Evolutionary conservation across 2,329 filamentous ascomycete genomes (phyloP).

Genomic region (Microsporum ferrugineum): DNA sequence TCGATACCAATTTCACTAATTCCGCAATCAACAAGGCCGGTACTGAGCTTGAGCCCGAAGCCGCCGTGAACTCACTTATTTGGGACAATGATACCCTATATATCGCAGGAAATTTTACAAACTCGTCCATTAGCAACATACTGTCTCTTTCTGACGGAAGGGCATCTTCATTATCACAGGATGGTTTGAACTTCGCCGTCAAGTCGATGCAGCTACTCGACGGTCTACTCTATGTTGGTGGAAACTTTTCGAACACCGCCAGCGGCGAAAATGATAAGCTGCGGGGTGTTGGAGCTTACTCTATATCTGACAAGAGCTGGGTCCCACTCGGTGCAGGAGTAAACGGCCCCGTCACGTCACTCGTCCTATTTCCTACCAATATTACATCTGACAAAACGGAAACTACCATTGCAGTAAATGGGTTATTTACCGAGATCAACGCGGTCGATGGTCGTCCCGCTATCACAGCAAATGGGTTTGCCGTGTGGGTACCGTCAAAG

Average conservation of each 20-base stretch:
- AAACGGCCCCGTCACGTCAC: slow-evolving; percentile 60
- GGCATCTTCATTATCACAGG: slow-evolving; percentile 50
- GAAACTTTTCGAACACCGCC: slow-evolving; percentile 66
- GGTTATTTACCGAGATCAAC: slow-evolving; percentile 63
- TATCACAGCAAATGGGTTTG: slow-evolving; percentile 60
- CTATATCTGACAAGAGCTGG: slow-evolving; percentile 59
- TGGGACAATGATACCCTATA: slow-evolving; percentile 55
- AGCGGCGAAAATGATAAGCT: slow-evolving; percentile 53
- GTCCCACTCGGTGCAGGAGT: slow-evolving; percentile 71
- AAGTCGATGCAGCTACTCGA: slow-evolving; percentile 56
- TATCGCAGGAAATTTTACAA: slow-evolving; percentile 75
- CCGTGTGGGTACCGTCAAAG: slow-evolving; percentile 78
- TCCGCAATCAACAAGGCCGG: slow-evolving; percentile 71
- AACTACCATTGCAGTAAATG: slow-evolving; percentile 65
- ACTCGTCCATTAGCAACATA: slow-evolving; percentile 58
- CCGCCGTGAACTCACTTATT: slow-evolving; percentile 58
- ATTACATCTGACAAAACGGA: slow-evolving; percentile 57
- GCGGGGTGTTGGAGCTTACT: slow-evolving; percentile 65
- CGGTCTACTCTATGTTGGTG: slow-evolving; percentile 64
- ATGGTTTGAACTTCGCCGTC: slow-evolving; percentile 74
- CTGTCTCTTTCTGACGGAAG: slow-evolving; percentile 58
- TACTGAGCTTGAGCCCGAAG: slow-evolving; percentile 53
- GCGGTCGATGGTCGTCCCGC: slow-evolving; percentile 43
- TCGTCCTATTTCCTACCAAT: slow-evolving; percentile 71
- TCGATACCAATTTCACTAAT: slow-evolving; percentile 53